Evolutionary conservation across 2,329 filamentous ascomycete species (phyloP), one percentile per base, ranked within the genome.

Genomic region (Talaromyces sp.): DNA sequence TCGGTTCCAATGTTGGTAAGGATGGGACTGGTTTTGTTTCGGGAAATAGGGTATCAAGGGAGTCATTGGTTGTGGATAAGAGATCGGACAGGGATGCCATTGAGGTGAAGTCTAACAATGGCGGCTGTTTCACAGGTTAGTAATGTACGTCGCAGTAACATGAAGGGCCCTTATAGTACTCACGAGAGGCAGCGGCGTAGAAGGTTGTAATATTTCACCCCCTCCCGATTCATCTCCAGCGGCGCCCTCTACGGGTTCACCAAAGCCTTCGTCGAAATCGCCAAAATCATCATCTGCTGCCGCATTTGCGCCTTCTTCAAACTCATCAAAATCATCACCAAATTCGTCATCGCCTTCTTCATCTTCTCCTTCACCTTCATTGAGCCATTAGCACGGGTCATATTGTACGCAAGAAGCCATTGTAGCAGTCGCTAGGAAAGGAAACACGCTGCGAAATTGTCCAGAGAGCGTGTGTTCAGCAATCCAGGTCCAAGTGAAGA

Each of bases 221-320:
- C 52, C 46, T 28, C 21, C 25, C 13, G 28, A 13, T 10, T 37
- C 28, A 37, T 50, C 48, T 35, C 17, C 69, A 62, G 61, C 62
- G 59, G 66, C 61, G 48, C 70, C 69, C 54, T 65, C 63, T 58
- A 59, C 66, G 40, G 73, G 73, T 59, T 75, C 73, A 69, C 89
- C 82, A 69, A 90, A 90, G 37, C 80, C 85, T 63, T 80, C 75
- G 68, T 85, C 85, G 74, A 89, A 89, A 67, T 89, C 86, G 62
- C 81, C 81, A 72, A 84, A 83, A 67, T 82, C 80, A 65, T 80
- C 78, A 64, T 79, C 78, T 57, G 73, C 53, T 37, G 40, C 77
- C 60, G 75, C 77, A 59, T 79, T 77, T 60, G 78, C 78, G 48
- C 79, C 80, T 65, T 81, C 77, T 60, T 77, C 73, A 63, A 79